Conservation (phyloP, 441 rosid genomes). For the Populus trichocarpa region DNA sequence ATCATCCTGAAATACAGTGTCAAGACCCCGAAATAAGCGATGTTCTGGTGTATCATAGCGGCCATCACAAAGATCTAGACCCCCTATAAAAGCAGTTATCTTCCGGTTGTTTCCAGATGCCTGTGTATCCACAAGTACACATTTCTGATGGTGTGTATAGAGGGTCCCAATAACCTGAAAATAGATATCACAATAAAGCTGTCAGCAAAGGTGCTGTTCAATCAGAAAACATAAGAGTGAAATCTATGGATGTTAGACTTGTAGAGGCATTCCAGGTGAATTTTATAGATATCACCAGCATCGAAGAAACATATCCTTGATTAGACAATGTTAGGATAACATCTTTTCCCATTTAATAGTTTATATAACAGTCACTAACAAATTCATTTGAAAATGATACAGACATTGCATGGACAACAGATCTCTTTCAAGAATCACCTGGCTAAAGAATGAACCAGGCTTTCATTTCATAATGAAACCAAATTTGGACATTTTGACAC, state of each 20-base stretch:
- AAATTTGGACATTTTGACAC: not conserved
- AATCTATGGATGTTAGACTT: not conserved
- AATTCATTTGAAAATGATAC: not conserved
- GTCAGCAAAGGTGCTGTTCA: not conserved
- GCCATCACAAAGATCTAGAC: constrained; percentile 90
- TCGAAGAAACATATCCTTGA: not conserved
- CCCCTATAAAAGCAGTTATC: constrained; percentile 70
- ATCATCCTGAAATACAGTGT: constrained; percentile 57
- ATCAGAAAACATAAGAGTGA: not conserved
- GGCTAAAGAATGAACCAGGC: too few relatives aligned
- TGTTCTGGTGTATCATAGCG: constrained; percentile 87
- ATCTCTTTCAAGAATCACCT: not conserved
- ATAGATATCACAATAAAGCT: constrained; percentile 15
- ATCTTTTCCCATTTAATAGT: not conserved
- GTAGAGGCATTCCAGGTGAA: not conserved
- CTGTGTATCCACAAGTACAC: constrained; percentile 80
- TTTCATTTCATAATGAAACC: not conserved
- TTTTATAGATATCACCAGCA: not conserved
- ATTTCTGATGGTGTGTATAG: constrained; percentile 88
- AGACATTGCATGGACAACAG: not conserved
- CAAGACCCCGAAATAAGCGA: constrained; percentile 57
- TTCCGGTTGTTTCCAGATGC: constrained; percentile 74
- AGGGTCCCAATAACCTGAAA: constrained; percentile 82
- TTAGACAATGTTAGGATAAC: not conserved
- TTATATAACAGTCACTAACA: too few relatives aligned